Conservation (phyloP, 768 basidiomycete genomes). For the Termitomyces sp. region DNA sequence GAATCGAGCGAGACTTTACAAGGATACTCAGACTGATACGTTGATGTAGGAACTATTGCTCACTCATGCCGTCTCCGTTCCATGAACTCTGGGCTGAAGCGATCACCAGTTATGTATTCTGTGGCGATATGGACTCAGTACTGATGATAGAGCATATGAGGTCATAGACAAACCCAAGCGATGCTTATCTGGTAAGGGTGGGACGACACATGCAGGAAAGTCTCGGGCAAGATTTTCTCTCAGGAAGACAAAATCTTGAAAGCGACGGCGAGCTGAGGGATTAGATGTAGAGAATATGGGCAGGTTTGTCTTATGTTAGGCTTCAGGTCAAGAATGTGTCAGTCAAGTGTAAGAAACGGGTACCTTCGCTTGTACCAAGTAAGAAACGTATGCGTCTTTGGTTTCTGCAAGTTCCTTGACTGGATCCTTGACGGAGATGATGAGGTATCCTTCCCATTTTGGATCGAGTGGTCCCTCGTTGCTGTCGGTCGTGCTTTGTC, state of each 20-base stretch:
- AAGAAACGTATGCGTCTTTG: constrained; percentile 96
- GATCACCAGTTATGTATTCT: constrained; percentile 98
- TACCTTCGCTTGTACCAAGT: constrained; percentile 87
- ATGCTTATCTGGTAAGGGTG: constrained; percentile 95
- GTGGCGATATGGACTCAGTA: constrained; percentile 2
- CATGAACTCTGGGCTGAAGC: constrained; percentile 97
- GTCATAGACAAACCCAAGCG: constrained; percentile 67
- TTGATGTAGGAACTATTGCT: constrained; percentile 23
- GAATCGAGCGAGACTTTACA: constrained; percentile 82
- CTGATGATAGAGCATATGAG: not conserved
- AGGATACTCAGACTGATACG: not conserved
- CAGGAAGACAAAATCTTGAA: constrained; percentile 96
- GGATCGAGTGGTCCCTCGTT: constrained; percentile 79
- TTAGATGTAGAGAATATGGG: constrained; percentile 76
- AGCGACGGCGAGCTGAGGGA: constrained; percentile 81
- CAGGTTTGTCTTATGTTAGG: constrained; percentile 72
- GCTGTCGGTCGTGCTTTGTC: constrained; percentile 69
- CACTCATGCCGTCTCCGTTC: constrained; percentile 88
- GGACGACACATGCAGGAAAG: constrained; percentile 98
- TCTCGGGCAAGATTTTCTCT: constrained; percentile 83
- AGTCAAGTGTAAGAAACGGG: constrained; percentile 16
- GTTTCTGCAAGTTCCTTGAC: constrained; percentile 95
- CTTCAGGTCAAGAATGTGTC: not conserved
- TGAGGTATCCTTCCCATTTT: constrained; percentile 88
- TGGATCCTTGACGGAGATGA: constrained; percentile 84